Evolutionary conservation across 805 yeast species (phyloP).

Genomic region (Ogataea saltuana): DNA sequence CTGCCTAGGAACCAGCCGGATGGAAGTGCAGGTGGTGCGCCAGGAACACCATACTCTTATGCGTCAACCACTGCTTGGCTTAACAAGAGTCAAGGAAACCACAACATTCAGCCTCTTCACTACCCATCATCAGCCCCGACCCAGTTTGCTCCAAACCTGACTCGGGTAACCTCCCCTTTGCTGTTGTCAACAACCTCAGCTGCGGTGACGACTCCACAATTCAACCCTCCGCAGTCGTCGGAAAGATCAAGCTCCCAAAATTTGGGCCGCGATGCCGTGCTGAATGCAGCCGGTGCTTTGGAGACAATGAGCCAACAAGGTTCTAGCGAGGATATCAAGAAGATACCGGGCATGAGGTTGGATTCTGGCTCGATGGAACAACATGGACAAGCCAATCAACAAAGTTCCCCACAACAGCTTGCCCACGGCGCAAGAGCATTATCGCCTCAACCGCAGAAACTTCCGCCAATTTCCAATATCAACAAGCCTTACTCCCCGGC

Average conservation of each 20-base stretch:
- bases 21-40: conserved; percentile 17
- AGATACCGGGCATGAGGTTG: conserved; percentile 36
- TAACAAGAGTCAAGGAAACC: conserved; percentile 29
- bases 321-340: conserved; percentile 26
- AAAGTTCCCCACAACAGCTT: conserved; percentile 21
- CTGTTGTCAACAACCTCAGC: conserved; percentile 52
- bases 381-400: conserved; percentile 13
- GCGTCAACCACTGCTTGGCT: conserved; percentile 33
- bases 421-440: conserved; percentile 21
- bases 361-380: conserved; percentile 24
- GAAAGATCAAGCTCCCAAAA: conserved; percentile 34
- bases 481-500: conserved; percentile 35
- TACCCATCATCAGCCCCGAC: conserved; percentile 71
- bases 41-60: conserved; percentile 33
- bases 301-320: conserved; percentile 40
- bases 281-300: conserved; percentile 43
- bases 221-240: conserved; percentile 42
- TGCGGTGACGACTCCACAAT: conserved; percentile 30
- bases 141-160: conserved; percentile 65
- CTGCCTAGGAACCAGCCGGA: conserved; percentile 39
- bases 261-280: conserved; percentile 35
- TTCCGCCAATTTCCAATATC: conserved; percentile 31
- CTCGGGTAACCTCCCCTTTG: conserved; percentile 64
- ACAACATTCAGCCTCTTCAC: conserved; percentile 53
- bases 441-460: conserved; percentile 20